Percentiles rank a stretch among this genome's conserved stretches.
Conservation (phyloP, 2,329 filamentous ascomycete genomes). For the Ophiostoma australiae region DNA sequence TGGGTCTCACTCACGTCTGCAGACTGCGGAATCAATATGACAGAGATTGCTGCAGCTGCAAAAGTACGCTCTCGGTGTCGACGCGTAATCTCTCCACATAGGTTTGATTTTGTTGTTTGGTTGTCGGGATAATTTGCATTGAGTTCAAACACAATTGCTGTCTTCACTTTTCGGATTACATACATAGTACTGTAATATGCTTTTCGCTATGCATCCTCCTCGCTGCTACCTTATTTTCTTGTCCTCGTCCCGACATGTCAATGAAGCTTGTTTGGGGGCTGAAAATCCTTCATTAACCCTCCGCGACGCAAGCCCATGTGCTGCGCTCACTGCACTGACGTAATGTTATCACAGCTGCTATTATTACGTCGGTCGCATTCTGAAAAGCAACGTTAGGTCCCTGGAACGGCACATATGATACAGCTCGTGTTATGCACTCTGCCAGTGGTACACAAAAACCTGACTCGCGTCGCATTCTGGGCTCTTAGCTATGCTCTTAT, state of each 20-base stretch:
- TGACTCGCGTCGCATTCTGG: neutral
- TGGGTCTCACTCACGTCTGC: neutral
- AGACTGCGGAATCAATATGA: neutral
- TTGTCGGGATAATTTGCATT: neutral
- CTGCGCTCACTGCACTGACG: neutral
- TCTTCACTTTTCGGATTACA: neutral
- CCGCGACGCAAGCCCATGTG: neutral
- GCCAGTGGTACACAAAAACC: neutral
- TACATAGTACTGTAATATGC: too few species aligned
- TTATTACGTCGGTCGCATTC: constrained; percentile 16
- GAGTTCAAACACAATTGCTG: neutral
- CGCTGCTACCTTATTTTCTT: neutral
- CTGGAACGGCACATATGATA: neutral
- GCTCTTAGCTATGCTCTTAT: neutral
- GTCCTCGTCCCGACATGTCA: neutral
- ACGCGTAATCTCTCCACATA: constrained; percentile 4
- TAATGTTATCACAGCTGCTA: constrained; percentile 7
- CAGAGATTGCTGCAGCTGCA: constrained; percentile 6
- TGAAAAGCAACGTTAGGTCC: constrained; percentile 3
- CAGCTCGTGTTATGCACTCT: constrained; percentile 1
- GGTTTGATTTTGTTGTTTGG: neutral
- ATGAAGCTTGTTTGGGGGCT: neutral
- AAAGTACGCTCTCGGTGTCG: neutral
- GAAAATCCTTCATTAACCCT: neutral
- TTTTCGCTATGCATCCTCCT: neutral